A percentile compares a stretch with the other conserved stretches of the same genome.
Conservation (phyloP, 2,329 filamentous ascomycete genomes). For the Arachnomyces sp. region DNA sequence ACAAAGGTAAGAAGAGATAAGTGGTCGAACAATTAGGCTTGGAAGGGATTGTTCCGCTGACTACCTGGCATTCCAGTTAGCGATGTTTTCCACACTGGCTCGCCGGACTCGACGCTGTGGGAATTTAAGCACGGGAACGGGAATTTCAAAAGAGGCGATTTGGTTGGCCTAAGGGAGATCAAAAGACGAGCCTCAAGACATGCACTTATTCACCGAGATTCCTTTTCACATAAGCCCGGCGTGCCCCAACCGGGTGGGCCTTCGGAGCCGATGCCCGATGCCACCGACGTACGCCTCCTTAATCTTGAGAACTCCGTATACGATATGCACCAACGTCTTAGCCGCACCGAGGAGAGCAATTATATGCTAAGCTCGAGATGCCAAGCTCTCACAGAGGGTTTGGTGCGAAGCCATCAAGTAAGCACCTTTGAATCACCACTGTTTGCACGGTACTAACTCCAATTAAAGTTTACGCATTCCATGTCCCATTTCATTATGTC, state of each 20-base stretch:
- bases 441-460: slow-evolving; percentile 4
- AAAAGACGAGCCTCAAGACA: slow-evolving; percentile 90
- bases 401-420: slow-evolving; percentile 64
- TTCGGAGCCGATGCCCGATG: slow-evolving; percentile 73
- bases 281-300: slow-evolving; percentile 65
- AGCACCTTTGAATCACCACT: slow-evolving; percentile 16
- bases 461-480: slow-evolving; percentile 69
- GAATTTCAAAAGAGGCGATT: slow-evolving; percentile 90
- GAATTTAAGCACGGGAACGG: slow-evolving; percentile 98
- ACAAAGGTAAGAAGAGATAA: slow-evolving; percentile 64
- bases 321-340: slow-evolving; percentile 67
- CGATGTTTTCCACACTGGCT: slow-evolving; percentile 94
- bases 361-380: slow-evolving; percentile 73
- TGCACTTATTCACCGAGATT: slow-evolving; percentile 85
- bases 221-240: slow-evolving; percentile 71
- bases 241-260: slow-evolving; percentile 77
- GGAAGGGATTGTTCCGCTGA: background rate
- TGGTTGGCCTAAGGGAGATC: slow-evolving; percentile 87
- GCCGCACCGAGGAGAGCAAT: slow-evolving; percentile 75
- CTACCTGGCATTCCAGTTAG: slow-evolving; percentile 56
- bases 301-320: slow-evolving; percentile 75
- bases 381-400: slow-evolving; percentile 71
- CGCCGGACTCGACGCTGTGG: slow-evolving; percentile 89
- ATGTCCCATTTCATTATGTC: slow-evolving; percentile 67
- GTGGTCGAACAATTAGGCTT: slow-evolving; percentile 13